Evolutionary conservation across 164 flowering plant species (phyloP).

Genomic region (Dillenia suffruticosa): DNA sequence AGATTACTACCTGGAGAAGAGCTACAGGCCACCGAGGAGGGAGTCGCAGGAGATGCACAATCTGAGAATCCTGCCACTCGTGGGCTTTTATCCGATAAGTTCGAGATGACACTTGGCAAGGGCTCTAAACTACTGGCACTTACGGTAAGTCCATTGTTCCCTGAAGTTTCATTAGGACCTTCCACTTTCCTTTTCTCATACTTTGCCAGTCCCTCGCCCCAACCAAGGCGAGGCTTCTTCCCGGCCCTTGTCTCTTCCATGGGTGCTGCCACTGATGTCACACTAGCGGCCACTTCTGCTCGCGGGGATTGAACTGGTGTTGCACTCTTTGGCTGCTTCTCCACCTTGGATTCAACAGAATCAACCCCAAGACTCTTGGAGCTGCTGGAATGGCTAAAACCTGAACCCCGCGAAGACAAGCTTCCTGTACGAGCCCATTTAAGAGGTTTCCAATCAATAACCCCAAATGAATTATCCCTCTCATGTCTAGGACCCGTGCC

Average conservation of each 20-base stretch:
- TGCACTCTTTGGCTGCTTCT: conserved; percentile 28
- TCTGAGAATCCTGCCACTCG: conserved; percentile 37
- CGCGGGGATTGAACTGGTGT: conserved; percentile 51
- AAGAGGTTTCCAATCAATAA: conserved; percentile 66
- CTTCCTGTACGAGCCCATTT: conserved; percentile 83
- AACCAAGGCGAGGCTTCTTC: conserved; percentile 93
- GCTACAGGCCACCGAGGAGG: conserved; percentile 84
- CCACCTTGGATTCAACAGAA: conserved; percentile 39
- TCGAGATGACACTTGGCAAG: conserved; percentile 15
- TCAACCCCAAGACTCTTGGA: conserved; percentile 59
- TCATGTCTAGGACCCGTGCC: conserved; percentile 40
- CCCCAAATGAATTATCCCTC: conserved; percentile 44
- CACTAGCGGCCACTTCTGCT: conserved; percentile 45
- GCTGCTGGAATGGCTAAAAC: conserved; percentile 68
- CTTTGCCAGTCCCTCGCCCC: conserved; percentile 99
- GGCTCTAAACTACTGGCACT: conserved; percentile 20
- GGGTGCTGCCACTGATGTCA: conserved; percentile 27
- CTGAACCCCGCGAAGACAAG: conserved; percentile 76
- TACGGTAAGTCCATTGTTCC: conserved; percentile 20
- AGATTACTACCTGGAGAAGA: conserved; percentile 68
- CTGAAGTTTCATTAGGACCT: conserved; percentile 49
- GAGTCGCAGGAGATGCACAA: conserved; percentile 83
- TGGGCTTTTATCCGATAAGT: conserved; percentile 49
- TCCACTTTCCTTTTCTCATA: conserved; percentile 89
- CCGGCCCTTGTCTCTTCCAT: conserved; percentile 51